Evolutionary conservation across 805 yeast species (phyloP), one percentile per base, ranked within the genome.

Genomic region (Saturnispora halmiae): DNA sequence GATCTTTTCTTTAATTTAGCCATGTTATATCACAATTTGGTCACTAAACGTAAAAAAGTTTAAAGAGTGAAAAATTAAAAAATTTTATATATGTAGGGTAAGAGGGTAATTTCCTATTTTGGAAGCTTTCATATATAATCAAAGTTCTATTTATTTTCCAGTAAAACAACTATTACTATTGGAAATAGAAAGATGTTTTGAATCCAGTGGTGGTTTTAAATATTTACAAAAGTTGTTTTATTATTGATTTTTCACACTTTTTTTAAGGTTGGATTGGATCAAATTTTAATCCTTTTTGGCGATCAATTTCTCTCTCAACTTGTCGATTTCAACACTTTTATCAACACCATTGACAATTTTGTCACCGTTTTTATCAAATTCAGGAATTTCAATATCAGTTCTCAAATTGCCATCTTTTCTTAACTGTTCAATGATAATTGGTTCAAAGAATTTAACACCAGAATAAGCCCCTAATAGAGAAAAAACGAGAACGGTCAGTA

Each of bases 1-100:
- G 79, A 72, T 57, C 75, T 75, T 57, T 75, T 80, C 69, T 79
- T 82, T 31, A 82, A 70, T 60, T 82, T 82, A 36, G 82, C 94
- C 94, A 82, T 82, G n/a, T n/a, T n/a, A n/a, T 27, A 9, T 27
- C n/a, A 9, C 8, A 27, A 9, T 7, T n/a, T 27, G 13, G 13
- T n/a, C n/a, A n/a, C n/a, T n/a, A n/a, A n/a, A n/a, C n/a, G n/a
- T n/a, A n/a, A n/a, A n/a, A n/a, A n/a, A n/a, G n/a, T n/a, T n/a
- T n/a, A n/a, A n/a, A n/a, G n/a, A n/a, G n/a, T 16, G 11, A 15
- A 22, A 36, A 36, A 36, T 21, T 15, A 36, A 11, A 21, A 15
- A 36, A 36, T 29, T 29, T 29, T 29, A 15, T 27, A 11, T 22
- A 16, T 24, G 4, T n/a, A 20, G 13, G n/a, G 13, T 11, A 34